Evolutionary conservation across 2,329 filamentous ascomycete genomes (phyloP).

Genomic region (Exophiala phaeomuriformis): DNA sequence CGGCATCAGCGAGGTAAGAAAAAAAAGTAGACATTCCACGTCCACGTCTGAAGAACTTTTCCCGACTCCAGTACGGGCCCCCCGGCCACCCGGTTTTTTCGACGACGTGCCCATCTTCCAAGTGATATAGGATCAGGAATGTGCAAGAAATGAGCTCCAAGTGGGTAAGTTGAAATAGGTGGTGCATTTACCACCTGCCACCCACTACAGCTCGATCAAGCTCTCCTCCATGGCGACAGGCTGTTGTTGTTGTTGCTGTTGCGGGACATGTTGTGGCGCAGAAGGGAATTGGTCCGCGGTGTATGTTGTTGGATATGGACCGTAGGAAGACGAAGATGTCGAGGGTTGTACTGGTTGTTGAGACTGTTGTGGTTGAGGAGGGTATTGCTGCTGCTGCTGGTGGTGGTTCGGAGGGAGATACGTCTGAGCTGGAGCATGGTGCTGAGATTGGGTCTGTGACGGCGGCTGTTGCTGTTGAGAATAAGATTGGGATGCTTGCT

Average conservation of each 20-base stretch:
- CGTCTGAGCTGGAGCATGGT: constrained; percentile 10
- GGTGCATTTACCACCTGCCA: too few species aligned
- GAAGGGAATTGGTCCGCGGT: constrained; percentile 58
- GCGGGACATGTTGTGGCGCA: constrained; percentile 51
- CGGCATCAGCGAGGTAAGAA: too few species aligned
- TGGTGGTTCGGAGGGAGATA: constrained; percentile 20
- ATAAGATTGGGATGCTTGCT: constrained; percentile 10
- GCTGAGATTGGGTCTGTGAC: constrained; percentile 10
- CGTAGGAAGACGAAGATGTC: constrained; percentile 25
- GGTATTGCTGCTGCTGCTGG: constrained; percentile 32
- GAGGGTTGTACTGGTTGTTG: constrained; percentile 30
- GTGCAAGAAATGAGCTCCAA: too few species aligned
- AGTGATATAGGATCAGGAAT: too few species aligned
- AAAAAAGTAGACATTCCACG: too few species aligned
- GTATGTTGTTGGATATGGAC: constrained; percentile 46
- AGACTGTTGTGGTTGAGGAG: constrained; percentile 41
- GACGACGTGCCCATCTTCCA: too few species aligned
- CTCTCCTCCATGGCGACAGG: constrained; percentile 61
- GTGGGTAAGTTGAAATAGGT: too few species aligned
- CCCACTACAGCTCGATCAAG: constrained; percentile 59
- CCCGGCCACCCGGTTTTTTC: too few species aligned
- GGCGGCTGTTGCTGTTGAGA: constrained; percentile 10
- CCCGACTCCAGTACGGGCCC: too few species aligned
- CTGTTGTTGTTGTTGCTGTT: constrained; percentile 46
- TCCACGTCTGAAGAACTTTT: too few species aligned